phyloP scores from a whole-genome alignment of 352 stramenopile species.

The Globisporangium echinulatum region DNA sequence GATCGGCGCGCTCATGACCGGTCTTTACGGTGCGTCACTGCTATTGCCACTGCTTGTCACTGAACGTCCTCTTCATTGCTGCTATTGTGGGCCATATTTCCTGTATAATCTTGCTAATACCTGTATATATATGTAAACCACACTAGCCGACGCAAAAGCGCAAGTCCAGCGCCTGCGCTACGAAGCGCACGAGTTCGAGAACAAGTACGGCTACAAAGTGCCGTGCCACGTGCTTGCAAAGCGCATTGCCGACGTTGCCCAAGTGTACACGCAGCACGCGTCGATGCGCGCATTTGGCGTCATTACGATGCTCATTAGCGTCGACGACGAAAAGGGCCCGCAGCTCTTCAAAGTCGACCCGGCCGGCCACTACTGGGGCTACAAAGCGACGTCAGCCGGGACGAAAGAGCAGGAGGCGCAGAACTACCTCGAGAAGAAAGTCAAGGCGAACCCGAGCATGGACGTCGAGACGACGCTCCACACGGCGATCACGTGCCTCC shows the following conservation, averaged over 20 bases:
- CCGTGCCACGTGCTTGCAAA: conserved; percentile 94
- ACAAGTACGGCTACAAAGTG: conserved; percentile 95
- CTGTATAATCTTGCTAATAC: too few relatives aligned
- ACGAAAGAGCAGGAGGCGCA: conserved; percentile 98
- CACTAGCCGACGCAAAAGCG: conserved; percentile 82
- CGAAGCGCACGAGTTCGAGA: conserved; percentile 97
- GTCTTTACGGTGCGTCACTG: conserved; percentile 60
- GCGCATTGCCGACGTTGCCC: conserved; percentile 96
- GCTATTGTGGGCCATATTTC: background rate
- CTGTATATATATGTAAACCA: background rate
- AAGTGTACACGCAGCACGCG: conserved; percentile 94
- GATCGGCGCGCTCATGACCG: conserved; percentile 95
- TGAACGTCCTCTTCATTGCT: background rate
- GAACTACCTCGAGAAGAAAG: conserved; percentile 99
- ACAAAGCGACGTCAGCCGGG: conserved; percentile 91
- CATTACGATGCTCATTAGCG: conserved; percentile 94
- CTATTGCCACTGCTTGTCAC: background rate
- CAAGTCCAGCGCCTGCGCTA: conserved; percentile 95
- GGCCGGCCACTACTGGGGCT: conserved; percentile 96
- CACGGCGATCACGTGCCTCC: conserved; percentile 96
- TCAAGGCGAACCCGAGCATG: conserved; percentile 88
- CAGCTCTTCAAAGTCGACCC: conserved; percentile 98
- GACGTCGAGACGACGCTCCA: conserved; percentile 92
- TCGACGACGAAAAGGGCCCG: conserved; percentile 97
- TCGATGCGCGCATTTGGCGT: conserved; percentile 94